A percentile compares a stretch with the other conserved stretches of the same genome.
These are phyloP conservation scores for Prunus persica DNA, from an alignment of 306 rosid species.

Conservation along the genomic window Prunus_persica_NCBIv2 NC_034015.1:21066501-21067000, in stretches of 20 bases:
- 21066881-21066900: neutral
- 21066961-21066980: neutral
- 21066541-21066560: neutral
- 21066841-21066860: neutral
- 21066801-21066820: neutral
- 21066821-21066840: neutral
- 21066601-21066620: too few species aligned
- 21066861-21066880: constrained; percentile 18
- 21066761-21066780: constrained; percentile 10
- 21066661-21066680: neutral
- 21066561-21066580: neutral
- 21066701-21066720: neutral
- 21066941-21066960: constrained; percentile 19
- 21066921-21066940: neutral
- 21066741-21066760: neutral
- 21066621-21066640: too few species aligned
- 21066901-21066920: neutral
- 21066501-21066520: neutral
- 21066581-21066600: neutral
- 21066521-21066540: neutral
- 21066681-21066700: too few species aligned
- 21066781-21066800: neutral
- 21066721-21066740: neutral
- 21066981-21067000: constrained; percentile 6
- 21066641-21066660: constrained; percentile 7